A percentile compares a stretch with the other conserved stretches of the same genome.
These are phyloP conservation scores for Candida tropicalis DNA, from an alignment of 1,139 yeast species.

Conservation along the genomic window DNA sequence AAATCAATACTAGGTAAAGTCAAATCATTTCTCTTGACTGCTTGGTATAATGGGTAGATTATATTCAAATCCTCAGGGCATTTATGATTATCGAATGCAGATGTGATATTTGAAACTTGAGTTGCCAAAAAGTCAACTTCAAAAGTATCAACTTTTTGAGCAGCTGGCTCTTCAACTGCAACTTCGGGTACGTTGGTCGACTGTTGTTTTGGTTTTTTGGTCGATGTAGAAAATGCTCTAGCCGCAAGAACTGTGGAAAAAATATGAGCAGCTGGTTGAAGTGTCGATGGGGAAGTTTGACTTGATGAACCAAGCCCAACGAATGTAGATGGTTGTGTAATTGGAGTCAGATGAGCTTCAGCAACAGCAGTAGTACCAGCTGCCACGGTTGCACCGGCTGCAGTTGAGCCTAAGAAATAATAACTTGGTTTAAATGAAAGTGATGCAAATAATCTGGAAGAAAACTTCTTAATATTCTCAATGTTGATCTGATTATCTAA, in stretches of 20 bases:
- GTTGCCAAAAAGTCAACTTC: conserved; percentile 25
- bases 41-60: conserved; percentile 47
- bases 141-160: conserved; percentile 18
- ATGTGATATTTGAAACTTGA: conserved; percentile 25
- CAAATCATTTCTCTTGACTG: conserved; percentile 41
- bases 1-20: conserved; percentile 33
- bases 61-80: conserved; percentile 29
- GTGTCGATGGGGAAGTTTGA: not conserved
- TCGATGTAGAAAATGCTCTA: conserved; percentile 11
- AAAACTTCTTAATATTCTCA: conserved; percentile 14
- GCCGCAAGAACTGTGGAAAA: conserved; percentile 11
- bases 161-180: not conserved
- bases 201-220: conserved; percentile 8
- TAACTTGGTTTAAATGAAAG: conserved; percentile 9
- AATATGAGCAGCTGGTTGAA: conserved; percentile 4
- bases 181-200: not conserved
- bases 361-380: not conserved
- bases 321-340: not conserved
- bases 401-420: conserved; percentile 1
- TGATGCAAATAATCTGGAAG: conserved; percentile 12
- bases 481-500: conserved; percentile 13
- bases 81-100: conserved; percentile 18
- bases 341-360: not conserved
- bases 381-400: conserved; percentile 4
- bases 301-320: not conserved